A percentile compares a stretch with the other conserved stretches of the same genome.
phyloP scores from a whole-genome alignment of 331 rosid genomes.

The Quercus tomentella region DNA sequence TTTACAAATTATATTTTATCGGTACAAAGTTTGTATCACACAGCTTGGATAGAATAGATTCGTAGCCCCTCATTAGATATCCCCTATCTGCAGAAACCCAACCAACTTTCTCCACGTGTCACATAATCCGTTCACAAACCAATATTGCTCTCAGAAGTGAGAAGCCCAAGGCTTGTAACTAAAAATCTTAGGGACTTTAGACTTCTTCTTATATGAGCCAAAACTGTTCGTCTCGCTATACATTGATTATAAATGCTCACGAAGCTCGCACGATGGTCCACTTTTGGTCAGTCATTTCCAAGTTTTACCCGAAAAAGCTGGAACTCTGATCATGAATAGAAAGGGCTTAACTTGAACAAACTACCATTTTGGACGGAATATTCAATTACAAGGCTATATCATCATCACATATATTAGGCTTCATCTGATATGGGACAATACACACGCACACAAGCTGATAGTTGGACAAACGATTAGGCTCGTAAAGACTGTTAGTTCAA shows the following conservation, averaged over 20 bases:
- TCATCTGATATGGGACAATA: neutral
- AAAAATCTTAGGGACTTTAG: neutral
- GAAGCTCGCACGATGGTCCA: no score
- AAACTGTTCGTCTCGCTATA: neutral
- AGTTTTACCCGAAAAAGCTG: neutral
- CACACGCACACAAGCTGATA: neutral
- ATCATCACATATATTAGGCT: neutral
- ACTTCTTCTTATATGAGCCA: neutral
- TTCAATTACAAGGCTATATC: neutral
- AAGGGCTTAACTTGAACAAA: neutral
- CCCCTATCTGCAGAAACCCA: conserved; percentile 60
- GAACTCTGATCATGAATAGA: neutral
- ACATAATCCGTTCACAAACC: conserved; percentile 20
- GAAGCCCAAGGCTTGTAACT: neutral
- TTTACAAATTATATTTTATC: conserved; percentile 25
- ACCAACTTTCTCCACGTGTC: conserved; percentile 50
- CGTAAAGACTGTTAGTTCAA: no score
- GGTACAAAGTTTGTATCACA: conserved; percentile 45
- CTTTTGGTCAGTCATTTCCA: neutral
- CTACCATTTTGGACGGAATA: neutral
- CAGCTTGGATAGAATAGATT: conserved; percentile 54
- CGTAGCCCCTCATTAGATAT: conserved; percentile 45
- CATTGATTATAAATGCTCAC: no score
- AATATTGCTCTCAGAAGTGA: neutral
- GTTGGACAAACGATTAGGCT: no score